Evolutionary conservation across 352 stramenopile genomes (phyloP).

Genomic region (Labyrinthula sp.): DNA sequence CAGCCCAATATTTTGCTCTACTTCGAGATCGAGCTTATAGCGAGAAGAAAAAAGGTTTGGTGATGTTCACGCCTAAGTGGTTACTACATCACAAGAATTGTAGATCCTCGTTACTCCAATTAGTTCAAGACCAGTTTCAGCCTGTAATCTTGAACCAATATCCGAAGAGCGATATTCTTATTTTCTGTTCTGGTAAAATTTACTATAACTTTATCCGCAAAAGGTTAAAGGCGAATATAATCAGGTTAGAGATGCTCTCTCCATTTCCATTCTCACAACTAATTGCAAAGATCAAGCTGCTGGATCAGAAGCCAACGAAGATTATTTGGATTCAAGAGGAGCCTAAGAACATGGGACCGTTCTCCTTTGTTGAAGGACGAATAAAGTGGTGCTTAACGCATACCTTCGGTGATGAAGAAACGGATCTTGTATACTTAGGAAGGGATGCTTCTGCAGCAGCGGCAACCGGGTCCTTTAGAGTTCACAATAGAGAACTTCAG

Average conservation of each 20-base stretch:
- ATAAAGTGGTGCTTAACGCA: constrained; percentile 9
- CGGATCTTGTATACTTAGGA: too few species aligned
- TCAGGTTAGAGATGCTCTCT: constrained; percentile 80
- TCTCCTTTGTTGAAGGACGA: constrained; percentile 48
- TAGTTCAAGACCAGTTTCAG: constrained; percentile 73
- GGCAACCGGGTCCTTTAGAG: too few species aligned
- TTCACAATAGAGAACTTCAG: too few species aligned
- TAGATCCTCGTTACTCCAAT: constrained; percentile 69
- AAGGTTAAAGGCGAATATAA: constrained; percentile 38
- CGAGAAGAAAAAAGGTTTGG: constrained; percentile 84
- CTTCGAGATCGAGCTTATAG: constrained; percentile 76
- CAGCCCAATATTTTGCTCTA: constrained; percentile 85
- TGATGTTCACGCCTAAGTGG: constrained; percentile 83
- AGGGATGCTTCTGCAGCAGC: too few species aligned
- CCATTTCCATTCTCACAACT: constrained; percentile 90
- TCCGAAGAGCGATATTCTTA: constrained; percentile 41
- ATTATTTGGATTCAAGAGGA: constrained; percentile 93
- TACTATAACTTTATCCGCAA: constrained; percentile 82
- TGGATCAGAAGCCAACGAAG: constrained; percentile 44
- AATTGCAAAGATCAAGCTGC: constrained; percentile 53
- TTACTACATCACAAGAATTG: constrained; percentile 68
- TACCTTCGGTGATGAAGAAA: too few species aligned
- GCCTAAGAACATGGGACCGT: constrained; percentile 98
- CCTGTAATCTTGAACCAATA: constrained; percentile 45
- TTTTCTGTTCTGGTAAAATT: constrained; percentile 85